Percentiles rank a stretch among this genome's conserved stretches.
Conservation (phyloP, 345 rosid species). For the Eutrema yunnanense region DNA sequence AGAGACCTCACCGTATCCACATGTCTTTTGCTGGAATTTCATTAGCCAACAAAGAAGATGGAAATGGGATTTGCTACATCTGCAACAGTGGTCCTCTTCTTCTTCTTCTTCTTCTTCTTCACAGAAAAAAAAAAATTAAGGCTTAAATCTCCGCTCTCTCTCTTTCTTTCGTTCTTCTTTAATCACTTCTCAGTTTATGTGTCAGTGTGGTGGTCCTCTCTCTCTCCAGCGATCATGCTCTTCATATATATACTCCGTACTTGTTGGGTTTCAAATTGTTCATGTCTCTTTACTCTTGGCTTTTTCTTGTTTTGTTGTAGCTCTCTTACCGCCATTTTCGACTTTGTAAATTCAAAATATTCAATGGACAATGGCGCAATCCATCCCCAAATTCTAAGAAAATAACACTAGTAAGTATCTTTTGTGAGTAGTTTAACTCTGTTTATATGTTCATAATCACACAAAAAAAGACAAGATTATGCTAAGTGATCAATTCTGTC, state of each 20-base stretch:
- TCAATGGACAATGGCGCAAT: slow-evolving; percentile 6
- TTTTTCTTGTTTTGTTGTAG: slow-evolving; percentile 10
- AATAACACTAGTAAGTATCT: background rate
- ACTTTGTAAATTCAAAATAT: slow-evolving; percentile 22
- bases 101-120: slow-evolving; percentile 7
- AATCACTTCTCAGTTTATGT: slow-evolving; percentile 9
- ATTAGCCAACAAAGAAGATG: slow-evolving; percentile 1
- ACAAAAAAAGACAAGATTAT: background rate
- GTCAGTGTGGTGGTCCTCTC: slow-evolving; percentile 28
- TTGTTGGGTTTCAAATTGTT: slow-evolving; percentile 5
- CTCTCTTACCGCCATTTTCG: slow-evolving; percentile 20
- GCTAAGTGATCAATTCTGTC: slow-evolving; percentile 8
- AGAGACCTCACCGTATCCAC: slow-evolving; percentile 1
- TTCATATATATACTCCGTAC: slow-evolving; percentile 4
- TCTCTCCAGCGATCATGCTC: slow-evolving; percentile 8
- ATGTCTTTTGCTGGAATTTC: slow-evolving; percentile 8
- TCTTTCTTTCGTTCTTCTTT: slow-evolving; percentile 1
- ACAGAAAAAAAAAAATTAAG: background rate
- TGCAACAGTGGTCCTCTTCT: slow-evolving; percentile 19
- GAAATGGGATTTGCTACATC: background rate
- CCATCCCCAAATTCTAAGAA: background rate
- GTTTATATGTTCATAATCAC: slow-evolving; percentile 7
- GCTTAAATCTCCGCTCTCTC: background rate
- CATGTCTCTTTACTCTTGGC: slow-evolving; percentile 3
- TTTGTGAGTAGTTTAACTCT: background rate